Evolutionary conservation across 148 eudicot species (phyloP).

Genomic region (Rhododendron simsii): DNA sequence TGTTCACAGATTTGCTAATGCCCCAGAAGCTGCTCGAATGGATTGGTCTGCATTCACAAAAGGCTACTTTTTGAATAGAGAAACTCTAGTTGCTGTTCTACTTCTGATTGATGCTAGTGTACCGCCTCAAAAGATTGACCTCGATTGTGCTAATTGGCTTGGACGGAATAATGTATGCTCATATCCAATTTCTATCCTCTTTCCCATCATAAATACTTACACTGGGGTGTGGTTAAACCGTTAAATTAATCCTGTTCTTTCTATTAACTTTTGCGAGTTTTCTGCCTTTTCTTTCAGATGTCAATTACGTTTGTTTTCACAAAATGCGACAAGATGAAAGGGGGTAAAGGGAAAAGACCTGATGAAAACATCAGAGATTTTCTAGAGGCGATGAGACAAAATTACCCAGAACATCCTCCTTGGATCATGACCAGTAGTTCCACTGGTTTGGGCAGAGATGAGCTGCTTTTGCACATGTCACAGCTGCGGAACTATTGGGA

Average conservation of each 20-base stretch:
- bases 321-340: conserved; percentile 79
- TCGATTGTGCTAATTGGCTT: conserved; percentile 99
- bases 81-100: conserved; percentile 71
- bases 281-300: conserved; percentile 40
- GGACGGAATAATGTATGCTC: conserved; percentile 74
- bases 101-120: conserved; percentile 95
- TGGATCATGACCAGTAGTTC: conserved; percentile 96
- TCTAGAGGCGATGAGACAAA: conserved; percentile 57
- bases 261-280: neutral
- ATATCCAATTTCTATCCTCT: neutral
- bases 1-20: conserved; percentile 76
- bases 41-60: conserved; percentile 99
- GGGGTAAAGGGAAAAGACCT: conserved; percentile 67
- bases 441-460: conserved; percentile 86
- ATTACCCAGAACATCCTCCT: conserved; percentile 62
- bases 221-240: neutral
- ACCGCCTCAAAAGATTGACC: conserved; percentile 95
- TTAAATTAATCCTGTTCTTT: neutral
- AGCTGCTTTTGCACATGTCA: conserved; percentile 91
- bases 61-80: conserved; percentile 89
- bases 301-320: conserved; percentile 90
- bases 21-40: conserved; percentile 84
- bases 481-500: conserved; percentile 96
- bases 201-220: neutral
- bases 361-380: conserved; percentile 73